Base-by-base conservation (phyloP, 2,329 filamentous ascomycete genomes). In the Sporothrix pallida region DNA sequence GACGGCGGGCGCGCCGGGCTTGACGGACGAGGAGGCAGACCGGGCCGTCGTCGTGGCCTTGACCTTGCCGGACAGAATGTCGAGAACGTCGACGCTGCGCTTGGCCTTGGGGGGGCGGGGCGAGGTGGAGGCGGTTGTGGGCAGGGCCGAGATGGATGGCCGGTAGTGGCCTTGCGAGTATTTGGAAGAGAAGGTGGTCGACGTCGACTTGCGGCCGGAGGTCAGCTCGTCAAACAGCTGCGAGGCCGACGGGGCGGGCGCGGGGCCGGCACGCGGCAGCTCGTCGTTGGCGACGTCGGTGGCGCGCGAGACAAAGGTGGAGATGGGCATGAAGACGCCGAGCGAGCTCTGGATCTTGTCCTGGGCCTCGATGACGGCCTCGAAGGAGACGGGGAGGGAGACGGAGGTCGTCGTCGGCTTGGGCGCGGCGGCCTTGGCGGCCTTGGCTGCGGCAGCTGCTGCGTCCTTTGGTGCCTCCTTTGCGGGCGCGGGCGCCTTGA, bases 141-240 rank as follows among this genome's bases (percentile, higher is more conserved):
- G 84, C 17, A 93, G 80, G 42, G 87, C 87, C 9, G 85, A 84
- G 77, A 97, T 89, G 79, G 94, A 90, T 1, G 95, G 94, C 10
- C 88, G 81, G 87, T 97, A 87, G 84, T 86, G 76, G 84, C 94
- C 83, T 81, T 89, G 81, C 80, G 88, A 86, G 65, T 83, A 85
- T 74, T 88, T 85, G 6, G 63, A 6, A 77, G 88, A 9, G 77
- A 88, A 83, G 9, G 77, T 78, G 56, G 8, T 72, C 80, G 42
- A 82, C 20, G 8, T 72, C 80, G 42, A 82, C 20, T 31, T 78
- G 76, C 8, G 62, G 65, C 65, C 50, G n/a, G 80, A 88, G 83
- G 23, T 94, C 84, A 98, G 87, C 78, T 95, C 90, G 80, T 98
- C 91, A 83, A 98, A 98, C 13, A 99, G 89, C 81, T 97, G 94